A percentile compares a stretch with the other conserved stretches of the same genome.
These are phyloP conservation scores for Acanthamoeba healyi DNA, from an alignment of 208 protist species.

Conservation along the genomic window DNA sequence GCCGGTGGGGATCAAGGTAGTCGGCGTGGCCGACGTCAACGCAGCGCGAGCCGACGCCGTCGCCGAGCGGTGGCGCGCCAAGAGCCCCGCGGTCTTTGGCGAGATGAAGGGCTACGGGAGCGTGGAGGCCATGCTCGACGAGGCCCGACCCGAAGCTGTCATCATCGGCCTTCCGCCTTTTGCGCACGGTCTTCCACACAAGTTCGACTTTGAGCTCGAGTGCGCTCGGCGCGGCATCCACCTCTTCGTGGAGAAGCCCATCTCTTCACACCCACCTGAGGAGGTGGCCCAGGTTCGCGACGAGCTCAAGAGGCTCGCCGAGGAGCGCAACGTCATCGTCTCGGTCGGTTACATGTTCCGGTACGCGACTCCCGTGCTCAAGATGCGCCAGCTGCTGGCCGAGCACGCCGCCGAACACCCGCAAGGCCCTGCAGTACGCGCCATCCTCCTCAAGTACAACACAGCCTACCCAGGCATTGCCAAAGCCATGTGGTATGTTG, in stretches of 20 bases:
- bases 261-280: background rate
- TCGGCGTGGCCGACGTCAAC: slow-evolving; percentile 31
- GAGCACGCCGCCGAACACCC: background rate
- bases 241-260: slow-evolving; percentile 53
- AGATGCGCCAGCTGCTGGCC: background rate
- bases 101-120: background rate
- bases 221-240: background rate
- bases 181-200: background rate
- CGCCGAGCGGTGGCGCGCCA: background rate
- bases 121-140: slow-evolving; percentile 26
- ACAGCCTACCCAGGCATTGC: background rate
- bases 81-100: background rate
- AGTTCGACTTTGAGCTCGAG: slow-evolving; percentile 7
- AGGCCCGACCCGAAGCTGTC: background rate
- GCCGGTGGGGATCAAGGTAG: background rate
- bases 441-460: slow-evolving; percentile 32
- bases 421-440: background rate
- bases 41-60: background rate
- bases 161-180: slow-evolving; percentile 58
- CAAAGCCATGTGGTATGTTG: slow-evolving; percentile 40
- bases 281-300: background rate
- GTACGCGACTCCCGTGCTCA: background rate
- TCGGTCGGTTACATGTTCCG: slow-evolving; percentile 64
- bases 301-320: background rate
- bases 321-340: background rate